Evolutionary conservation across 805 yeast species (phyloP), one percentile per base, ranked within the genome.

Genomic region (Blastobotrys parvus): DNA sequence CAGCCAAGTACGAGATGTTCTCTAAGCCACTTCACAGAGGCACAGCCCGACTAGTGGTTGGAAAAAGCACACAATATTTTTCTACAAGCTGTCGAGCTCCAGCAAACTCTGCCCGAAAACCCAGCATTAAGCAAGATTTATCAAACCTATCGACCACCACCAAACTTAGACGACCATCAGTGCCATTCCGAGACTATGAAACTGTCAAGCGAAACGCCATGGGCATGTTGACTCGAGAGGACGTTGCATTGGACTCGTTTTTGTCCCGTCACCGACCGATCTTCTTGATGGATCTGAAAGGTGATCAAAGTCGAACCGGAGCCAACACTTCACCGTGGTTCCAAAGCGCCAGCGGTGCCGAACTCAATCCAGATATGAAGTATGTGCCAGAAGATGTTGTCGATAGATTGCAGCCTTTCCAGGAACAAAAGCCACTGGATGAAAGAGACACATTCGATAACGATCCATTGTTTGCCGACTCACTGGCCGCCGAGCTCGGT

Each of bases 261-360:
- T 67, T 69, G 50, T 71, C 74, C 10, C 72, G 74, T 11, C 68
- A 69, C 49, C 62, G 68, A 29, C 75, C 75, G 2, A 53, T 71
- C 31, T 65, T 68, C 44, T 51, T 70, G 46, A 69, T 71, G 10
- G 62, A 67, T 43, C 59, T 62, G 10, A 41, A 29, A 25, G 45
- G 38, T 22, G 33, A 29, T n/a, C 21, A 35, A 25, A 34, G 35
- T 16, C 44, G 31, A 7, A 48, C 27, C 15, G 18, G 21, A 18
- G 31, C 40, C 3, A 22, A 22, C 3, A 16, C 19, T 3, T 29
- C 38, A 13, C 69, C 69, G 3, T 65, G 70, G 70, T 64, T 64
- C 44, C 68, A 64, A 0, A 61, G 68, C 1, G 57, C 63, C 3
- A 59, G 67, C 34, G 70, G 70, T 1, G 39, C 63, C 51, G 49